Evolutionary conservation across 1,139 yeast species (phyloP).

Genomic region (Protomyces macrosporus): DNA sequence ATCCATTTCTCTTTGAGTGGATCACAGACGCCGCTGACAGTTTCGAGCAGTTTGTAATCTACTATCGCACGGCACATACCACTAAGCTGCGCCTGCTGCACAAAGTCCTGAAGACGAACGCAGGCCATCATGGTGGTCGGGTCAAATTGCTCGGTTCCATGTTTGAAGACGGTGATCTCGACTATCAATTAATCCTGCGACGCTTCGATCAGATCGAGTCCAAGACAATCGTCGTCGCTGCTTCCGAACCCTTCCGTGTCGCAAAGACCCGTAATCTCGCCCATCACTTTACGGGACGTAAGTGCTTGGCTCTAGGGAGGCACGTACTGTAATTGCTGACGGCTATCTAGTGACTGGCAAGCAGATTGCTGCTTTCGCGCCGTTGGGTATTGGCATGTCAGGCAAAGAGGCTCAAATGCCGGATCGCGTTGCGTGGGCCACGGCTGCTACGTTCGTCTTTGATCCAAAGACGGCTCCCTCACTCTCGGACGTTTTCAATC

Average conservation of each 20-base stretch:
- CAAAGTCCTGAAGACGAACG: background rate
- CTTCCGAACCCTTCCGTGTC: background rate
- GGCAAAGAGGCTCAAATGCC: background rate
- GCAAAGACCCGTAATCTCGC: background rate
- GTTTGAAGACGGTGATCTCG: background rate
- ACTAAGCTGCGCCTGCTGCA: background rate
- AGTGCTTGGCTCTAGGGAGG: background rate
- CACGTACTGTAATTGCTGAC: background rate
- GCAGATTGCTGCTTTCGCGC: background rate
- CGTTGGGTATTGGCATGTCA: background rate
- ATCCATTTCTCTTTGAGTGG: background rate
- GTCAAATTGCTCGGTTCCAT: background rate
- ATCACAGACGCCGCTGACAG: background rate
- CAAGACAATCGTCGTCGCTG: background rate
- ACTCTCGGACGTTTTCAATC: too few species aligned
- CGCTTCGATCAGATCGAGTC: background rate
- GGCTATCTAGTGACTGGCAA: background rate
- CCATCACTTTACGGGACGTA: background rate
- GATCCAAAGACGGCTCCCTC: background rate
- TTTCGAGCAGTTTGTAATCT: background rate
- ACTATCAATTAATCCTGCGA: background rate
- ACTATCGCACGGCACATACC: background rate
- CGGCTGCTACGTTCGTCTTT: background rate
- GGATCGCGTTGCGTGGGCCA: background rate
- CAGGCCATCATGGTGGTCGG: background rate